These are phyloP conservation scores for Diaporthe sp. DNA, from an alignment of 2,329 filamentous ascomycete species.

Conservation along the genomic window DNA sequence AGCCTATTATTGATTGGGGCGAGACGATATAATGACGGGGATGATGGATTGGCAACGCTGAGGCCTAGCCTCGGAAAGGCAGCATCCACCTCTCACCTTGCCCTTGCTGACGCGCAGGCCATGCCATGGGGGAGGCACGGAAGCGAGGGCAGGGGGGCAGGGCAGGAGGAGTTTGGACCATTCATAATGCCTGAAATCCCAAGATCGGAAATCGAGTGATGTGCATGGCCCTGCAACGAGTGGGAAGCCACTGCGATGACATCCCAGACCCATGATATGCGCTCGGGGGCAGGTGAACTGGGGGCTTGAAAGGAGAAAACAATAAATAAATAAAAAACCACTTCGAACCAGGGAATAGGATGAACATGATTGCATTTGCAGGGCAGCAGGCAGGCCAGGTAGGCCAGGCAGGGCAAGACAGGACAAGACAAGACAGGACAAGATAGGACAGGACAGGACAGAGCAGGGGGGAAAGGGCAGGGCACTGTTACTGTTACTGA, in stretches of 20 bases:
- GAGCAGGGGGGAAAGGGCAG: slow-evolving; percentile 31
- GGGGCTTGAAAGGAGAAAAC: not conserved
- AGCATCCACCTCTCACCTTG: slow-evolving; percentile 34
- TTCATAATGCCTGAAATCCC: slow-evolving; percentile 36
- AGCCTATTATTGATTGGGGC: slow-evolving; percentile 41
- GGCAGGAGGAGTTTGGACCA: slow-evolving; percentile 34
- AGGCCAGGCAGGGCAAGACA: not conserved
- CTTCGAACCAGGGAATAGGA: slow-evolving; percentile 30
- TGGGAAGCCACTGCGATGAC: slow-evolving; percentile 31
- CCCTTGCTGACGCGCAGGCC: slow-evolving; percentile 35
- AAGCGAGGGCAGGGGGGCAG: slow-evolving; percentile 42
- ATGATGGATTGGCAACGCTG: slow-evolving; percentile 36
- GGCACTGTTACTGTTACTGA: slow-evolving; percentile 38
- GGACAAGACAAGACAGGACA: not conserved
- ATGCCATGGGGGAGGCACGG: slow-evolving; percentile 39
- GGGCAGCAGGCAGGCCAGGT: slow-evolving; percentile 4
- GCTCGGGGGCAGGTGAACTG: slow-evolving; percentile 14
- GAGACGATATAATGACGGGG: slow-evolving; percentile 43
- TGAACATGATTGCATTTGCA: slow-evolving; percentile 32
- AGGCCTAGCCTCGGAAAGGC: slow-evolving; percentile 39
- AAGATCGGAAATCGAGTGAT: slow-evolving; percentile 40
- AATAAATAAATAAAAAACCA: not conserved
- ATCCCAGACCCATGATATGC: slow-evolving; percentile 32
- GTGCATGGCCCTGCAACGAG: slow-evolving; percentile 34
- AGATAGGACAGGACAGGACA: not conserved